Conservation (phyloP, 2,329 filamentous ascomycete genomes). For the Ophiosphaerella narmari region DNA sequence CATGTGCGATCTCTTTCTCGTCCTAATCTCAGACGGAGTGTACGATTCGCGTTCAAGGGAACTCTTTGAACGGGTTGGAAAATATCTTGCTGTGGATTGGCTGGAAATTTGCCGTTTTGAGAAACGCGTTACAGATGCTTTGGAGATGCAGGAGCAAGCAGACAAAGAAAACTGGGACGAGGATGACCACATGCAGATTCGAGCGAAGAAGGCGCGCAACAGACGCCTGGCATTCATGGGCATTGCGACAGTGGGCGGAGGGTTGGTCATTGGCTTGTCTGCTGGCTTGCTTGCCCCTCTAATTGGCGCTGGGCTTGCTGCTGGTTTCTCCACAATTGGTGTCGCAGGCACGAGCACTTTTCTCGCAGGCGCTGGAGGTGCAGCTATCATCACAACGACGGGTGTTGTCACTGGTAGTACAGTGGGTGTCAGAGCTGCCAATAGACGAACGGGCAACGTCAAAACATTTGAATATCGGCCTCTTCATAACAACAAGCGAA, state of each 20-base stretch:
- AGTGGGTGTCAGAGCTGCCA: conserved; percentile 84
- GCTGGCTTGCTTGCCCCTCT: conserved; percentile 90
- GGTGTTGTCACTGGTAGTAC: conserved; percentile 85
- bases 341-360: conserved; percentile 88
- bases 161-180: conserved; percentile 98
- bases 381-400: conserved; percentile 89
- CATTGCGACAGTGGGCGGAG: conserved; percentile 90
- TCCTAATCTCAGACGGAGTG: conserved; percentile 92
- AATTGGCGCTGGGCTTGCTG: conserved; percentile 90
- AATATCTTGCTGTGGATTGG: conserved; percentile 81
- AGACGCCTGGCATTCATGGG: conserved; percentile 94
- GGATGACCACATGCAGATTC: conserved; percentile 85
- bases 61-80: conserved; percentile 81
- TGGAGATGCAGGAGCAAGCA: conserved; percentile 96
- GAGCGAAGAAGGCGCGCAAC: conserved; percentile 80
- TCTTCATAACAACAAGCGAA: conserved; percentile 95
- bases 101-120: conserved; percentile 95
- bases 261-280: conserved; percentile 91
- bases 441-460: conserved; percentile 85
- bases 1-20: conserved; percentile 90
- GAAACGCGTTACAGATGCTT: conserved; percentile 91
- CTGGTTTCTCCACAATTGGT: conserved; percentile 93
- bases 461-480: conserved; percentile 97
- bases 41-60: conserved; percentile 89
- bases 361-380: conserved; percentile 86